Percentiles rank a stretch among this genome's conserved stretches.
These are phyloP conservation scores for Phaffia tasmanica DNA, from an alignment of 768 basidiomycete genomes.

Conservation along the genomic window DNA sequence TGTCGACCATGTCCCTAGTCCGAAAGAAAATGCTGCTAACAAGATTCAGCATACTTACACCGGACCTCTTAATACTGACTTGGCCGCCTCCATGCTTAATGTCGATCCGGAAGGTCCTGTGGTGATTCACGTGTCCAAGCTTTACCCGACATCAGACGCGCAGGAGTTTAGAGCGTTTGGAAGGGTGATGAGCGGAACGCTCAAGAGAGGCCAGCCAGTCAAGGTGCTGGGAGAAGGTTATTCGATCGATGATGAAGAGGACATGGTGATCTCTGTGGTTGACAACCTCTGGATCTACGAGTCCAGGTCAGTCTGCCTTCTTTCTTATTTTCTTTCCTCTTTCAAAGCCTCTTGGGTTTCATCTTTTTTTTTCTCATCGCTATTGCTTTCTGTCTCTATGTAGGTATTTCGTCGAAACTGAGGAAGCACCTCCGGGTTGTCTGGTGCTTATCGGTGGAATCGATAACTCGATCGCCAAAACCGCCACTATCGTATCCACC, in stretches of 20 bases:
- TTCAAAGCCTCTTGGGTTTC: background rate
- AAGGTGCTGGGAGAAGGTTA: constrained; percentile 98
- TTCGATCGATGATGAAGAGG: constrained; percentile 98
- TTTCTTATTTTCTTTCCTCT: background rate
- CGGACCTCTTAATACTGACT: constrained; percentile 70
- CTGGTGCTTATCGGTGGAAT: constrained; percentile 85
- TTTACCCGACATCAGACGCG: constrained; percentile 94
- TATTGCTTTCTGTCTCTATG: background rate
- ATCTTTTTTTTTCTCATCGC: background rate
- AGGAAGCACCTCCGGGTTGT: constrained; percentile 83
- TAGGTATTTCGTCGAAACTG: constrained; percentile 82
- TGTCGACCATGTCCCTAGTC: constrained; percentile 72
- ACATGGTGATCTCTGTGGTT: constrained; percentile 74
- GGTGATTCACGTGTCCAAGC: constrained; percentile 84
- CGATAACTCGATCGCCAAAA: constrained; percentile 88
- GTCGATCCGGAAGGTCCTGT: constrained; percentile 77
- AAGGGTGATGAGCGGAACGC: constrained; percentile 81
- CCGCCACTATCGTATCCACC: constrained; percentile 64
- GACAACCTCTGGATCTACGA: constrained; percentile 87
- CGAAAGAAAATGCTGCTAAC: constrained; percentile 35
- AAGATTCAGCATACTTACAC: constrained; percentile 76
- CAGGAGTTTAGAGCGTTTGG: constrained; percentile 95
- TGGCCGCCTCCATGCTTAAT: constrained; percentile 66
- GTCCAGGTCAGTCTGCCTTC: constrained; percentile 53
- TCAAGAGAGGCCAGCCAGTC: constrained; percentile 67